A percentile compares a stretch with the other conserved stretches of the same genome.
These are phyloP conservation scores for Hypoxylon sp. DNA, from an alignment of 2,329 filamentous ascomycete species.

Conservation along the genomic window DNA sequence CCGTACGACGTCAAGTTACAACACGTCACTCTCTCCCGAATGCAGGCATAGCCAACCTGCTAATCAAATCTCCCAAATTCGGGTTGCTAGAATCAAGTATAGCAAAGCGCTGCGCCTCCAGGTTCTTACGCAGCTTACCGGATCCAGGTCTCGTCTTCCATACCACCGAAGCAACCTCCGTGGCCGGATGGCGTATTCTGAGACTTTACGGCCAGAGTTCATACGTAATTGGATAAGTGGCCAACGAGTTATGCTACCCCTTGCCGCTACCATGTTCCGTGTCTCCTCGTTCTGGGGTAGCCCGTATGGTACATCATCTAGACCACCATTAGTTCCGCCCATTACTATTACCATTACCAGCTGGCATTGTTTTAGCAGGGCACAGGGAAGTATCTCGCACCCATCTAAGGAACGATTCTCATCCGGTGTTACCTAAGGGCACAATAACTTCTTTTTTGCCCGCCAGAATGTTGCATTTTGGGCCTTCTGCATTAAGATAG, in stretches of 20 bases:
- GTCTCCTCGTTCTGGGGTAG: constrained; percentile 14
- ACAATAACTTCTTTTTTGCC: constrained; percentile 2
- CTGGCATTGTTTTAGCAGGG: constrained; percentile 13
- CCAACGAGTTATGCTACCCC: constrained; percentile 2
- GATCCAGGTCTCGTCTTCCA: constrained; percentile 14
- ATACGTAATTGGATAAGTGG: constrained; percentile 23
- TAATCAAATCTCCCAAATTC: constrained; percentile 25
- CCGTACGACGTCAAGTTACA: constrained; percentile 20
- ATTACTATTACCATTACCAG: constrained; percentile 10
- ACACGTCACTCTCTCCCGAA: constrained; percentile 4
- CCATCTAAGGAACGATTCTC: constrained; percentile 2
- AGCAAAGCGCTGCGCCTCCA: constrained; percentile 23
- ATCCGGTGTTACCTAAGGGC: constrained; percentile 31
- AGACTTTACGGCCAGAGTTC: constrained; percentile 15
- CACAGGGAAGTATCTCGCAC: constrained; percentile 13
- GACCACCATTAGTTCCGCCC: constrained; percentile 9
- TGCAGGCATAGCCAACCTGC: constrained; percentile 2
- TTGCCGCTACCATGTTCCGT: constrained; percentile 19
- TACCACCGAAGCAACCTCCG: constrained; percentile 18
- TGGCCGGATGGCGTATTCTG: constrained; percentile 21
- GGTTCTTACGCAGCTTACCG: constrained; percentile 33
- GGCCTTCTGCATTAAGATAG: constrained; percentile 25
- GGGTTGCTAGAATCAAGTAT: constrained; percentile 13
- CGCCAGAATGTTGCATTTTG: constrained; percentile 12
- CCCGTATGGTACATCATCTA: constrained; percentile 3